Evolutionary conservation across 768 basidiomycete species (phyloP), one percentile per base, ranked within the genome.

Genomic region (Chiua virens): DNA sequence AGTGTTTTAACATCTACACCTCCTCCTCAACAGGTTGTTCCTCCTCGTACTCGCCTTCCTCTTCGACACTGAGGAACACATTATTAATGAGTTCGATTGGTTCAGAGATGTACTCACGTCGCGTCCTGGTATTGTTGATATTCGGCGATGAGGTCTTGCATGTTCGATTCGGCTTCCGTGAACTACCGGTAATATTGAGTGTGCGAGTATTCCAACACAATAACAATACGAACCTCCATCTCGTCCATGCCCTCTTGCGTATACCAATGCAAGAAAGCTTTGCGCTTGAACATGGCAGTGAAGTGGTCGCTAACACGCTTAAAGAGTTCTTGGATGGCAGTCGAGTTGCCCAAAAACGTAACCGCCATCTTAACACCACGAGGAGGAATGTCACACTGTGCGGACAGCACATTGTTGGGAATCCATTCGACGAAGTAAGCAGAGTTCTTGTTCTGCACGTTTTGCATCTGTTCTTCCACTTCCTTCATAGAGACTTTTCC

Each of bases 401-500:
- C 94, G 35, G 93, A 94, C 64, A 94, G 85, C 53, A 98, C 91
- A 65, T 98, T 98, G 85, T 97, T 97, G 63, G 97, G 97, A 60
- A 99, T 98, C 97, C 97, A 99, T 73, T 99, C 95, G 59, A 98
- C 95, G 64, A 98, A 98, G 80, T 97, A 95, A 6, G 92, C 87
- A 30, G 92, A 89, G 80, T 98, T 97, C 83, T 96, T 97, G 82
- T 82, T 92, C 75, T 95, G 90, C 30, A 98, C 93, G 61, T 87
- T 89, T 73, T 94, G 89, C 93, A 98, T 98, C 66, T 96, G 92
- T 68, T 98, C 97, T 74, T 99, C 97, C 50, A 99, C 92, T 69
- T 99, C 97, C 75, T 96, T 96, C 95, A 98, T 98, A n/a, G 94
- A 92, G 49, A 98, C 94, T 73, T 95, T 95, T 61, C 97, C 97